Conservation (phyloP, 2,329 filamentous ascomycete species). For the Tympanopsis confertula region DNA sequence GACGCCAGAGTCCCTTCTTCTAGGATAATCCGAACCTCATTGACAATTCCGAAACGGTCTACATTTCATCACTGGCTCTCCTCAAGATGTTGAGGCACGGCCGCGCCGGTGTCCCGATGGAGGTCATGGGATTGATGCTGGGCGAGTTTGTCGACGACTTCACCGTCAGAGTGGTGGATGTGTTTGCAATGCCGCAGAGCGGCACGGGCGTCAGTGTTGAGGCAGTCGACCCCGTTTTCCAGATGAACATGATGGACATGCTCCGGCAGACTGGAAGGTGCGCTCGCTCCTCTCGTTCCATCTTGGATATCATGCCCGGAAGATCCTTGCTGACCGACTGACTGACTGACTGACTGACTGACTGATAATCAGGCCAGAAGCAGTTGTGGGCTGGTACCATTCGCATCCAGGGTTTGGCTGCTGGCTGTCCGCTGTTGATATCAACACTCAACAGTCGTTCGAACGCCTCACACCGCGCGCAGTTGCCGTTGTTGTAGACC, state of each 20-base stretch:
- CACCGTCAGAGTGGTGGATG: conserved; percentile 93
- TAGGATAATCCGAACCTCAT: conserved; percentile 86
- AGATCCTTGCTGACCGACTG: not conserved
- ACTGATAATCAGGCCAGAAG: conserved; percentile 60
- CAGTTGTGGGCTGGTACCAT: conserved; percentile 98
- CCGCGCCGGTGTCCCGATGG: conserved; percentile 95
- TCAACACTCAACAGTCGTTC: conserved; percentile 99
- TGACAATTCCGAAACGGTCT: conserved; percentile 98
- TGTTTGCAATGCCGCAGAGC: conserved; percentile 98
- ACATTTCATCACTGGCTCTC: conserved; percentile 93
- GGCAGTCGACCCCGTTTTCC: conserved; percentile 94
- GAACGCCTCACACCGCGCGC: conserved; percentile 94
- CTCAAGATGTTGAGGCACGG: conserved; percentile 98
- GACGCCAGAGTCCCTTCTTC: conserved; percentile 5
- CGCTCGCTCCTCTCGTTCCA: conserved; percentile 11
- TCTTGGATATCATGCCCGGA: conserved; percentile 1
- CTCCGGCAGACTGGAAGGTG: conserved; percentile 90
- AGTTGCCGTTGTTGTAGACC: conserved; percentile 94
- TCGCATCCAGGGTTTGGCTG: conserved; percentile 98
- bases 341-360: conserved; percentile 3
- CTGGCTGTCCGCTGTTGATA: conserved; percentile 99
- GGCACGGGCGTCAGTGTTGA: conserved; percentile 97
- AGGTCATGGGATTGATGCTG: conserved; percentile 98
- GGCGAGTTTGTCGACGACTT: conserved; percentile 99
- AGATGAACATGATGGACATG: conserved; percentile 99